Conservation (phyloP, 345 rosid genomes). For the Balakata baccata region DNA sequence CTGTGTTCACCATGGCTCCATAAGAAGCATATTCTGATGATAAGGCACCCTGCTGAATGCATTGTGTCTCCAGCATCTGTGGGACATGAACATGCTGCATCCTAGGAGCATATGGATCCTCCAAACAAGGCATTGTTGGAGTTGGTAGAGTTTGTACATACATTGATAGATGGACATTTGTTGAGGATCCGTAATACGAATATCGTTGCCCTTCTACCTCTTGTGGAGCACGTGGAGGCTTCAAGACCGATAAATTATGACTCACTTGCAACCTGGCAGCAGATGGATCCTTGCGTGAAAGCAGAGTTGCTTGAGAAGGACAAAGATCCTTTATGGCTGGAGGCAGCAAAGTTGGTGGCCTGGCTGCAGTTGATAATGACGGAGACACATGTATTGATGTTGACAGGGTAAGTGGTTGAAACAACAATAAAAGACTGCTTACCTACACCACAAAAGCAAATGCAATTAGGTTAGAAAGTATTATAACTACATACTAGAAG, state of each 20-base stretch:
- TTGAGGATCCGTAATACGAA: conserved; percentile 11
- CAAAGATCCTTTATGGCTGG: conserved; percentile 27
- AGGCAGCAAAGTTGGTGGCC: conserved; percentile 7
- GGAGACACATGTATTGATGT: conserved; percentile 23
- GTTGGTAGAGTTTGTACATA: conserved; percentile 1
- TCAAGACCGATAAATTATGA: conserved; percentile 10
- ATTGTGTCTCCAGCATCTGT: conserved; percentile 9
- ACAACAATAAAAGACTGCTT: conserved; percentile 34
- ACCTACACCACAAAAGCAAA: conserved; percentile 36
- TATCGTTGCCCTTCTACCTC: conserved; percentile 3
- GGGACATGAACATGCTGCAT: conserved; percentile 8
- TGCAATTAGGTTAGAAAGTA: not conserved
- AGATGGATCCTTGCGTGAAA: conserved; percentile 11
- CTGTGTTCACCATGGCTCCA: conserved; percentile 14
- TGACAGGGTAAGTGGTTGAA: conserved; percentile 37
- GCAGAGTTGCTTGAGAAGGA: conserved; percentile 16
- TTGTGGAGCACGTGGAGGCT: conserved; percentile 11
- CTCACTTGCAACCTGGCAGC: conserved; percentile 4
- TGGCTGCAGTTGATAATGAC: conserved; percentile 16
- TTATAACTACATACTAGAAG: conserved; percentile 5
- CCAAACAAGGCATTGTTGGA: conserved; percentile 3
- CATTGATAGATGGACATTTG: not conserved
- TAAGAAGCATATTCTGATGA: conserved; percentile 26
- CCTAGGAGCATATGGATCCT: conserved; percentile 2
- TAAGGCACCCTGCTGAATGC: conserved; percentile 13